Conservation (phyloP, 202 grass and related monocot species). For the Carex sylvatica region DNA sequence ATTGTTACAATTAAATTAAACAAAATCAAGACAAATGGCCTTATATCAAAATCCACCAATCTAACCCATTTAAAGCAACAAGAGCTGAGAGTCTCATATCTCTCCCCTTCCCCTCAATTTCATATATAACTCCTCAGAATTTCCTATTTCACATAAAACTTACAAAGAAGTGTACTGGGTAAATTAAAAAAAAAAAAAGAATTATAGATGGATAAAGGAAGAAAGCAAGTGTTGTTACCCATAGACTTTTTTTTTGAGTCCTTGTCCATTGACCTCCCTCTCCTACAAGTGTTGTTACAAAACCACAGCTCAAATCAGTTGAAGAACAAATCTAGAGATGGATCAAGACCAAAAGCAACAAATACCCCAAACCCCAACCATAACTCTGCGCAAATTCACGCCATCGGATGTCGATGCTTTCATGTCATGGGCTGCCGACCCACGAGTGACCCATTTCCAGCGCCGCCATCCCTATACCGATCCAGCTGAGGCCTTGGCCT, state of each 20-base stretch:
- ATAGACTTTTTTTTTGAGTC: neutral
- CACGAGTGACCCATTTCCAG: conserved; percentile 59
- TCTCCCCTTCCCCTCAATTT: conserved; percentile 9
- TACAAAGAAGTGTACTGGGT: too few species aligned
- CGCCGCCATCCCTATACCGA: conserved; percentile 41
- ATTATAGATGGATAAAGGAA: too few species aligned
- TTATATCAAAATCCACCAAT: too few species aligned
- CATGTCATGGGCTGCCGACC: conserved; percentile 70
- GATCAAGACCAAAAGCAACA: neutral
- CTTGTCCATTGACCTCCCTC: neutral
- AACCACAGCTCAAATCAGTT: neutral
- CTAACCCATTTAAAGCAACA: too few species aligned
- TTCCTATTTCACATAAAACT: too few species aligned
- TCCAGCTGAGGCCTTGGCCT: conserved; percentile 44
- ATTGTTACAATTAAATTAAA: too few species aligned
- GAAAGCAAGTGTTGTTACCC: neutral
- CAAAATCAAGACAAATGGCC: too few species aligned
- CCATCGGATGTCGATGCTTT: conserved; percentile 49
- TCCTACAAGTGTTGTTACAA: neutral
- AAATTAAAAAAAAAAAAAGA: too few species aligned
- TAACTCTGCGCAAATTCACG: conserved; percentile 57
- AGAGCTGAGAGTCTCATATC: conserved; percentile 9
- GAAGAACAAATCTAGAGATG: neutral
- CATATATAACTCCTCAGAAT: conserved; percentile 38
- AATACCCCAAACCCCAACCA: neutral